These are phyloP conservation scores for Ceratocystis alfenasii DNA, from an alignment of 2,329 filamentous ascomycete genomes.

Conservation along the genomic window DNA sequence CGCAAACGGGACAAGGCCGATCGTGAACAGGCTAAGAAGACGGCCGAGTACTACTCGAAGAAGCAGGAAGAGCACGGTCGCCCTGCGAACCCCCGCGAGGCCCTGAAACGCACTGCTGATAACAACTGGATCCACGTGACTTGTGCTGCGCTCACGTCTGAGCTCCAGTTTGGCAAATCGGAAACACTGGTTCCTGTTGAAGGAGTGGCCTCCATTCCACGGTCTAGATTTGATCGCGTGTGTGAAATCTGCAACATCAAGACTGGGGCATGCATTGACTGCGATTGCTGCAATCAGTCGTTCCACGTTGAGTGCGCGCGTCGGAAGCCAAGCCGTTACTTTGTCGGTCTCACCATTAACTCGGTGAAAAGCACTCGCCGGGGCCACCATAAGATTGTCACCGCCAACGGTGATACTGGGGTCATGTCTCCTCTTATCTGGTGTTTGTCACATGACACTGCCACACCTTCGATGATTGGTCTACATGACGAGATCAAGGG, in stretches of 20 bases:
- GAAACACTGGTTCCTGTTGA: conserved; percentile 74
- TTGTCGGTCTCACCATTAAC: conserved; percentile 78
- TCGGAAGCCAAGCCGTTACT: conserved; percentile 54
- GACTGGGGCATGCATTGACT: conserved; percentile 68
- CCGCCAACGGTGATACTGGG: conserved; percentile 67
- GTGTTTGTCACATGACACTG: conserved; percentile 76
- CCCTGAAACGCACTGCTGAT: conserved; percentile 83
- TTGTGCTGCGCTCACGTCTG: conserved; percentile 82
- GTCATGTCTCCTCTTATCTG: conserved; percentile 76
- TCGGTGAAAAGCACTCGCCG: conserved; percentile 81
- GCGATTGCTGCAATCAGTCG: conserved; percentile 56
- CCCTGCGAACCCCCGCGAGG: conserved; percentile 72
- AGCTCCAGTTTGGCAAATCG: conserved; percentile 84
- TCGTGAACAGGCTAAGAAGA: conserved; percentile 67
- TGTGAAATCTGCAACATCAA: conserved; percentile 75
- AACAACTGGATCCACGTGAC: conserved; percentile 98
- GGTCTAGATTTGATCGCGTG: conserved; percentile 57
- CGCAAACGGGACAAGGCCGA: conserved; percentile 72
- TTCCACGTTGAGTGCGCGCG: conserved; percentile 89
- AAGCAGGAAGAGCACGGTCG: conserved; percentile 75
- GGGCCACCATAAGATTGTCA: conserved; percentile 69
- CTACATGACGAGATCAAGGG: conserved; percentile 17
- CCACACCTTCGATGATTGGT: conserved; percentile 41
- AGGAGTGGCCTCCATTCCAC: conserved; percentile 72
- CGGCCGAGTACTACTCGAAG: conserved; percentile 69